These are phyloP conservation scores for Apiospora pterosperma DNA, from an alignment of 2,329 filamentous ascomycete species.

Conservation along the genomic window DNA sequence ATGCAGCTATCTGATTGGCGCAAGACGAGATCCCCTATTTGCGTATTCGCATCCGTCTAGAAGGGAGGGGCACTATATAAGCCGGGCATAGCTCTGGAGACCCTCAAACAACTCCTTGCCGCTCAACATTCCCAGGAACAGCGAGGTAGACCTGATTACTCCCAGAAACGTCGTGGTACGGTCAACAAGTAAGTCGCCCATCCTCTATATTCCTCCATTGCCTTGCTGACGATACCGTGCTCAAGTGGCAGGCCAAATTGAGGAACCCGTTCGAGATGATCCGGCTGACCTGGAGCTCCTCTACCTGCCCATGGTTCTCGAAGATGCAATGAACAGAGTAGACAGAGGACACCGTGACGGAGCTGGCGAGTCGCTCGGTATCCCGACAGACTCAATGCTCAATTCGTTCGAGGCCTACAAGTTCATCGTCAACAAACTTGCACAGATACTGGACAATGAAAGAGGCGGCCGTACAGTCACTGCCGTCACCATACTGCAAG, in stretches of 20 bases:
- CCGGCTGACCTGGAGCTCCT: not conserved
- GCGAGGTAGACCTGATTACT: no score
- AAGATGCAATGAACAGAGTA: constrained; percentile 5
- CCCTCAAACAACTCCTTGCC: no score
- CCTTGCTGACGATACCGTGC: not conserved
- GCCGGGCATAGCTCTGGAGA: no score
- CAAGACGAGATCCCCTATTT: not conserved
- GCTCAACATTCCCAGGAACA: no score
- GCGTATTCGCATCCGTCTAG: not conserved
- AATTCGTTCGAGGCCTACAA: not conserved
- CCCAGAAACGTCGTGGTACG: not conserved
- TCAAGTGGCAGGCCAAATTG: not conserved
- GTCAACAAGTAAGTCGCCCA: not conserved
- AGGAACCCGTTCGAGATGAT: not conserved
- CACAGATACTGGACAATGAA: constrained; percentile 6
- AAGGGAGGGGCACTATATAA: not conserved
- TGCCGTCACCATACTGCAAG: not conserved
- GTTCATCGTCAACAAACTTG: constrained; percentile 9
- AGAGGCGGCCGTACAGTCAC: constrained; percentile 7
- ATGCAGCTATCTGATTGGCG: not conserved
- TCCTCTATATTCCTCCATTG: not conserved
- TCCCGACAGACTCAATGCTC: constrained; percentile 4
- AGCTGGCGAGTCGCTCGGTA: not conserved
- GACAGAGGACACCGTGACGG: not conserved
- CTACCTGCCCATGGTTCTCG: constrained; percentile 7